Evolutionary conservation across 2,329 filamentous ascomycete genomes (phyloP).

Genomic region (Fusarium agapanthi): DNA sequence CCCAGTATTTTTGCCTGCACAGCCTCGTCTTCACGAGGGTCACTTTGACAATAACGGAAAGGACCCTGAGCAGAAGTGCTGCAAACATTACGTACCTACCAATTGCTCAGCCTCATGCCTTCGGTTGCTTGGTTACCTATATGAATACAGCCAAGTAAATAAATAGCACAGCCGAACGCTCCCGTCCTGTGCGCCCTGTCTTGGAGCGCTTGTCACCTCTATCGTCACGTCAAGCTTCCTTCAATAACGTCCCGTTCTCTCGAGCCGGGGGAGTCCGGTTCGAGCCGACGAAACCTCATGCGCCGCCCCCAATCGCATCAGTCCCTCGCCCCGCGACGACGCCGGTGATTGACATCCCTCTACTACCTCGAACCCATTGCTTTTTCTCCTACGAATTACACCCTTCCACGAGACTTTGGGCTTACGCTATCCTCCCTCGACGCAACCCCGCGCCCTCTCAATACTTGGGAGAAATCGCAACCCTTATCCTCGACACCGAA

Average conservation of each 20-base stretch:
- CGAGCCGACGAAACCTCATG: conserved; percentile 39
- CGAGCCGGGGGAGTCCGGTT: conserved; percentile 29
- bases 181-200: background rate
- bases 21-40: conserved; percentile 38
- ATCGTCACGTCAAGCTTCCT: conserved; percentile 1
- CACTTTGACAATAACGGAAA: conserved; percentile 12
- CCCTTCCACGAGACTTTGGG: background rate
- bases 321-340: conserved; percentile 43
- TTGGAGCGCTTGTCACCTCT: conserved; percentile 16
- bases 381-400: background rate
- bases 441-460: conserved; percentile 27
- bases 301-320: conserved; percentile 36
- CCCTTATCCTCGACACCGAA: conserved; percentile 30
- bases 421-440: conserved; percentile 18
- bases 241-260: conserved; percentile 16
- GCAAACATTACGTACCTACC: conserved; percentile 29
- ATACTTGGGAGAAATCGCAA: conserved; percentile 18
- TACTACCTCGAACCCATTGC: background rate
- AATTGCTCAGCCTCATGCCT: conserved; percentile 40
- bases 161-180: conserved; percentile 16
- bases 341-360: conserved; percentile 30
- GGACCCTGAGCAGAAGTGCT: conserved; percentile 22
- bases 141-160: conserved; percentile 15
- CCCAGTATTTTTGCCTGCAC: conserved; percentile 31
- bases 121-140: conserved; percentile 11